phyloP scores from a whole-genome alignment of 768 basidiomycete genomes.

The Hygrophorus russula region DNA sequence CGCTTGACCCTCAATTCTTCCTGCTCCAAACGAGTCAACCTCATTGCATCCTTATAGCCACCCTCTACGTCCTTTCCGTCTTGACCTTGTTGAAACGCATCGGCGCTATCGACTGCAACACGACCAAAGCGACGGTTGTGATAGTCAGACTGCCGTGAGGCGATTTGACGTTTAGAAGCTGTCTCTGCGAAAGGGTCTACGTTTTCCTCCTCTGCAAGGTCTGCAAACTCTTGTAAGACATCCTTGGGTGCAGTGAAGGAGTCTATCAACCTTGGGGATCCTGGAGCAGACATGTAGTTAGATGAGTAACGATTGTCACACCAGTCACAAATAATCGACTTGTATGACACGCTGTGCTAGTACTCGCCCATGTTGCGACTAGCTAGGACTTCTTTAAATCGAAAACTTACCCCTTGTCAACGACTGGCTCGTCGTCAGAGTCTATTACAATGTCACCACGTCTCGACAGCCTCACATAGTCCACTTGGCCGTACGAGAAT shows the following conservation, averaged over 20 bases:
- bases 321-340: neutral
- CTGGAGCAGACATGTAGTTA: slow-evolving; percentile 48
- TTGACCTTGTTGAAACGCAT: slow-evolving; percentile 60
- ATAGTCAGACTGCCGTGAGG: slow-evolving; percentile 88
- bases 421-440: too few relatives aligned
- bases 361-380: too few relatives aligned
- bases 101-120: slow-evolving; percentile 67
- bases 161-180: slow-evolving; percentile 87
- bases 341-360: too few relatives aligned
- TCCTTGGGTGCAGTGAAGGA: slow-evolving; percentile 92
- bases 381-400: too few relatives aligned
- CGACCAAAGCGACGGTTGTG: slow-evolving; percentile 87
- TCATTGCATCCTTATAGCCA: slow-evolving; percentile 95
- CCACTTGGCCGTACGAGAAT: neutral
- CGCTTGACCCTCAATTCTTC: slow-evolving; percentile 79
- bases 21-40: slow-evolving; percentile 79
- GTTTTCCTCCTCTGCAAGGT: slow-evolving; percentile 90
- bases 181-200: slow-evolving; percentile 89
- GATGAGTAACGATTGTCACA: neutral
- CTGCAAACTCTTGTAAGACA: slow-evolving; percentile 85
- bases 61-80: slow-evolving; percentile 69
- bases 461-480: neutral
- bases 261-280: slow-evolving; percentile 69
- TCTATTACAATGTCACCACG: too few relatives aligned
- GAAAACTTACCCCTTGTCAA: too few relatives aligned